Evolutionary conservation across 1,139 yeast genomes (phyloP).

Genomic region (Arxiozyma bovina): DNA sequence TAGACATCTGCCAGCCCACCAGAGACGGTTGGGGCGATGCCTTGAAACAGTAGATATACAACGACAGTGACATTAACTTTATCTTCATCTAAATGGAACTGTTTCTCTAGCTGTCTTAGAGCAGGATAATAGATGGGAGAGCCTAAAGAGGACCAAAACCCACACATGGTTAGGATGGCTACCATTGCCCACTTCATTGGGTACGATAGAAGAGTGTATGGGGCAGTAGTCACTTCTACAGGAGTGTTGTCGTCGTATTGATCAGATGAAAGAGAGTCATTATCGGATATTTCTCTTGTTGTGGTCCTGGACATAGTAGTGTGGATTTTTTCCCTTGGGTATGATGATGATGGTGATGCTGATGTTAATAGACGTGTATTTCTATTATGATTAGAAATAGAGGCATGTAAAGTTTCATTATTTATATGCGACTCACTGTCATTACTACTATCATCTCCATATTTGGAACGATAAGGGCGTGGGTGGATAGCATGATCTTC

Average conservation of each 20-base stretch:
- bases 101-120: constrained; percentile 35
- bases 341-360: not conserved
- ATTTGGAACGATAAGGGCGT: not conserved
- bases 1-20: constrained; percentile 47
- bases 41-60: constrained; percentile 62
- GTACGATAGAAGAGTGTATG: constrained; percentile 21
- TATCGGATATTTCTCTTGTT: not conserved
- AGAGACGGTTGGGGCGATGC: constrained; percentile 52
- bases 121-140: constrained; percentile 32
- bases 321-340: not conserved
- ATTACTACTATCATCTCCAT: not conserved
- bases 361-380: not conserved
- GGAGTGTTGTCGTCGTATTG: not conserved
- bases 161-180: constrained; percentile 26
- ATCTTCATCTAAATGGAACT: constrained; percentile 48
- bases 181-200: constrained; percentile 29
- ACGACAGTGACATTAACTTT: constrained; percentile 61
- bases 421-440: not conserved
- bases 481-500: not conserved
- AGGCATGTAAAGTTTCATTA: not conserved
- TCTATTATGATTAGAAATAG: not conserved
- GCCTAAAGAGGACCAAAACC: constrained; percentile 32
- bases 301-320: not conserved
- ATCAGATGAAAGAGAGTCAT: not conserved
- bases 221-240: constrained; percentile 9